A percentile compares a stretch with the other conserved stretches of the same genome.
Evolutionary conservation across 1,139 yeast species (phyloP).

Genomic region (Lodderomyces elongisporus): DNA sequence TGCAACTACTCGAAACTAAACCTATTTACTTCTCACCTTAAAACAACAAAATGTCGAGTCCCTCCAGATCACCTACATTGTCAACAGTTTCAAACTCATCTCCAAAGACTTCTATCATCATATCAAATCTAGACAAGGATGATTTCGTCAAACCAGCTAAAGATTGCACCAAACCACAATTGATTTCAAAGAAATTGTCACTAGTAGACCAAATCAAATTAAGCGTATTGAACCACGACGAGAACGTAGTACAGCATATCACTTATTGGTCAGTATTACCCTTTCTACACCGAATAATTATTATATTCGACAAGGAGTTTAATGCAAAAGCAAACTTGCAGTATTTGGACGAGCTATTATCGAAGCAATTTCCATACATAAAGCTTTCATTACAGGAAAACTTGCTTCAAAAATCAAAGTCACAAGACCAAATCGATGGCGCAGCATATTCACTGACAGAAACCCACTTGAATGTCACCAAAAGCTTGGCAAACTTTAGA

Average conservation of each 20-base stretch:
- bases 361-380: conserved; percentile 13
- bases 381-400: conserved; percentile 41
- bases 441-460: conserved; percentile 8
- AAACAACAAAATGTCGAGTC: conserved; percentile 1
- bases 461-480: conserved; percentile 16
- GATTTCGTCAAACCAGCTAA: conserved; percentile 23
- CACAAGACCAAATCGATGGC: conserved; percentile 26
- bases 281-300: conserved; percentile 36
- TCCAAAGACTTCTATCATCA: conserved; percentile 32
- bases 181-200: conserved; percentile 16
- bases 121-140: conserved; percentile 29
- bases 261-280: conserved; percentile 44
- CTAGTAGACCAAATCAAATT: conserved; percentile 35
- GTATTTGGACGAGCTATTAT: conserved; percentile 13
- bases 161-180: conserved; percentile 3
- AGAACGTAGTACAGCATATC: conserved; percentile 25
- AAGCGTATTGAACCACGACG: conserved; percentile 26
- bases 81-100: conserved; percentile 2
- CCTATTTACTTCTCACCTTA: too few relatives aligned
- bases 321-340: conserved; percentile 25
- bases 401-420: conserved; percentile 34
- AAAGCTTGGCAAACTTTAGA: conserved; percentile 24
- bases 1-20: too few relatives aligned
- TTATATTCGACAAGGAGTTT: conserved; percentile 31
- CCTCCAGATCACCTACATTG: conserved; percentile 1